Percentiles rank a stretch among this genome's conserved stretches.
These are phyloP conservation scores for Citrullus mucosospermus DNA, from an alignment of 306 rosid genomes.

Conservation along the genomic window DNA sequence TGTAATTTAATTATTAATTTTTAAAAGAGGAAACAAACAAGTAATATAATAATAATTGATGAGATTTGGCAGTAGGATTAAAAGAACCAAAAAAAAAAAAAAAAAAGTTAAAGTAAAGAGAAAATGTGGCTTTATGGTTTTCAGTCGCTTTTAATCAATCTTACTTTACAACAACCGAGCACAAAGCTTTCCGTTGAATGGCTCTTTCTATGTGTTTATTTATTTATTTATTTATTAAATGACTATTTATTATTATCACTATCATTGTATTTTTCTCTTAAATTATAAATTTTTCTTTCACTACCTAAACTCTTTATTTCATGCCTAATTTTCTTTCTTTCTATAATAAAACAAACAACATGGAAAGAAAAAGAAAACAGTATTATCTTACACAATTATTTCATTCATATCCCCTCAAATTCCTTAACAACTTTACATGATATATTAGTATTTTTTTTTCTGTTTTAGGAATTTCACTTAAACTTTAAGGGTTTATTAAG, in stretches of 20 bases:
- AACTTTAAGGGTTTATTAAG: too few species aligned
- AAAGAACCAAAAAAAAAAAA: not conserved
- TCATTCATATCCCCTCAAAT: not conserved
- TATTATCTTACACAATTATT: not conserved
- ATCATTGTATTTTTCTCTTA: not conserved
- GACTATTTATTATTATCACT: not conserved
- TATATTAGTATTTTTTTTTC: too few species aligned
- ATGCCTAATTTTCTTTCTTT: not conserved
- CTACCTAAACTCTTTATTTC: not conserved
- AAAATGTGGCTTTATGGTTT: not conserved
- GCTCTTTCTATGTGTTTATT: not conserved
- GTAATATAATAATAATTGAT: not conserved
- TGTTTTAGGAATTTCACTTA: too few species aligned
- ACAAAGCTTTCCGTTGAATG: slow-evolving; percentile 5
- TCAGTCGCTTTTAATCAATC: not conserved
- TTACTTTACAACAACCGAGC: not conserved
- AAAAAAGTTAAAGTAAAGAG: not conserved
- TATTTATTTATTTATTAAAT: not conserved
- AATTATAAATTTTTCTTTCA: not conserved
- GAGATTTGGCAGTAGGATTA: not conserved
- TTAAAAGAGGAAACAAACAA: not conserved
- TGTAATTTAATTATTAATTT: not conserved
- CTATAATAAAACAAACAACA: not conserved
- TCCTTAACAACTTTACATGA: too few species aligned
- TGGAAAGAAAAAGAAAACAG: not conserved